Evolutionary conservation across 2,329 filamentous ascomycete species (phyloP), one percentile per base, ranked within the genome.

Genomic region (Teratosphaeria viscida): DNA sequence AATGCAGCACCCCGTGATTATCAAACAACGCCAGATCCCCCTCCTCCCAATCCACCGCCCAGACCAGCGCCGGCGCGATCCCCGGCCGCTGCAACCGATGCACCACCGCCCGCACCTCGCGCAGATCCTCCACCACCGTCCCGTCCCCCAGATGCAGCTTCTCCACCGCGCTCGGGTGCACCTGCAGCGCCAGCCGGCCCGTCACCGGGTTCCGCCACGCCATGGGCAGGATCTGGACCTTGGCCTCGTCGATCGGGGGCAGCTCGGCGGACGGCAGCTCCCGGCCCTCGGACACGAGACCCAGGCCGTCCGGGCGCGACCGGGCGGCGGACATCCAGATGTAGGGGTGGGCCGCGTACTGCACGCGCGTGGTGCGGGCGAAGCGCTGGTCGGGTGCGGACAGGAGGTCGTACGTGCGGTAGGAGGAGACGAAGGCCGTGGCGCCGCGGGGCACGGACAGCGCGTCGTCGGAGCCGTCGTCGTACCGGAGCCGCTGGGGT

Each of bases 261-360:
- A 92, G 78, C 4, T 87, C 79, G 2, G 74, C 73, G 0, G 78
- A 57, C 0, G 82, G 71, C 1, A 90, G 76, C 67, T 92, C 88
- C 37, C 80, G 79, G 54, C 77, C 81, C 60, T 89, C 84, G 0
- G 84, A 86, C 29, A 87, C 76, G 59, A 92, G 74, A n/a, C 88
- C 89, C 0, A 92, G 81, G 0, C 88, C 89, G 56, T 85, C 83
- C 6, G 86, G 77, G 16, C 82, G 82, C 47, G 86, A 85, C 66
- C 82, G 83, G 54, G 88, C 86, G 27, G 77, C 71, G 60, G 81
- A 84, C 86, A 92, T 92, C 88, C 88, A 92, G 62, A 92, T 83
- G 72, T 92, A 92, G 5, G 88, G 88, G 66, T 92, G 88, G 2
- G 88, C 80, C 0, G 88, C 87, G 69, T 92, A 92, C 73, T 91